Evolutionary conservation across 805 yeast species (phyloP), one percentile per base, ranked within the genome.

Genomic region (Candida montana): DNA sequence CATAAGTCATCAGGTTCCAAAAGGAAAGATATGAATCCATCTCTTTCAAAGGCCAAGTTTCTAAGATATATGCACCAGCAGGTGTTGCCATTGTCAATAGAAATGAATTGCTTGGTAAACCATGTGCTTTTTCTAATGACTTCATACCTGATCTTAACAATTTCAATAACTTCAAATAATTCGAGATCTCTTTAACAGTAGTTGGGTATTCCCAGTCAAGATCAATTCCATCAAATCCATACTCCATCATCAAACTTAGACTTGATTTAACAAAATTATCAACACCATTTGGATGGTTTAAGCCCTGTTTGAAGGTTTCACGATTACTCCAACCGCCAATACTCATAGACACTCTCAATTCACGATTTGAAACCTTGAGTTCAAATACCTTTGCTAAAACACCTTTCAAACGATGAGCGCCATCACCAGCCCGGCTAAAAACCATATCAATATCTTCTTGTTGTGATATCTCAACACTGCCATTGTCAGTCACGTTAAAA

Each of bases 1-100:
- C 98, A 59, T 93, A 91, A 16, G 93, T 79, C 98, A 91, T 91
- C 44, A 93, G 59, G 57, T 91, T 90, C 83, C 90, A 89, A 50
- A 77, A 77, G 16, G 77, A 65, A 15, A 93, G 55, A 50, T 71
- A 69, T 19, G 57, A 54, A 49, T 82, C 81, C 73, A 91, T 71
- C n/a, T 69, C 71, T 1, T 47, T 38, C 2, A 89, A 52, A 5
- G 72, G 60, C 39, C 82, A 64, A 6, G 58, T 47, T 4, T 51
- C 39, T 15, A 80, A 55, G 40, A 72, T 69, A 5, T 72, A 75
- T 3, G 17, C 51, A 9, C 78, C 77, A 0, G 82, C 84, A 1
- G 98, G 95, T 3, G 85, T 72, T 0, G 98, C 97, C 20, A 86
- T 61, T 0, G 95, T 74, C 26, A 91, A 59, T 9, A 73, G 61